Evolutionary conservation across 805 yeast genomes (phyloP), one percentile per base, ranked within the genome.

Genomic region (Hanseniaspora singularis): DNA sequence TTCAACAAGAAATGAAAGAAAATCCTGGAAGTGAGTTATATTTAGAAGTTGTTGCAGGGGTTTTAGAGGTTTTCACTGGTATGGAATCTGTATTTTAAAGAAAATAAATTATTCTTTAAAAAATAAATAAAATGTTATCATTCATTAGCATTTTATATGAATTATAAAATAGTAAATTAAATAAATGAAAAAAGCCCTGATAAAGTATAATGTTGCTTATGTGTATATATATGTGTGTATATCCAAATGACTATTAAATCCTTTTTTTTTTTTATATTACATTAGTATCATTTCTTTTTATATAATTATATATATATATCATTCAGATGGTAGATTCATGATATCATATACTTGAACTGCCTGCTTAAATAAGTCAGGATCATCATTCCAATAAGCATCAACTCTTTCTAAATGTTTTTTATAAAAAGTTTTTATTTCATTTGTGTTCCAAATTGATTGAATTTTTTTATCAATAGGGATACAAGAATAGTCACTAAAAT

Each of bases 11-110:
- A 57, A 61, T 76, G 26, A 65, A 57, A 42, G 54, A 57, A 14
- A 59, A 59, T 40, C 62, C 67, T 26, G 64, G 62, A 2, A 54
- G 55, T 37, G 92, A 81, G 43, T 70, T 86, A 54, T 82, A 76
- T 56, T 62, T 89, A 53, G 98, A 92, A 66, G 80, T 88, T 42
- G 72, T 92, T 49, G 96, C 97, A 22, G 97, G 95, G 40, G 95
- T 92, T 4, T 68, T 88, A 50, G 76, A 80, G 56, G 94, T 89
- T 7, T 89, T 88, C 62, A 76, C 95, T 14, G 80, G 87, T 64
- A 81, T 92, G 83, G 98, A 92, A 65, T 77, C 94, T 49, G 74
- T 88, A 51, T 71, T 87, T 61, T 86, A 68, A 40, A 20, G 14
- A 24, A 22, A 11, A 14, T 4, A 12, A 34, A 4, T n/a, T n/a